These are phyloP conservation scores for Taphrina pruni DNA, from an alignment of 1,139 yeast species.

Conservation along the genomic window DNA sequence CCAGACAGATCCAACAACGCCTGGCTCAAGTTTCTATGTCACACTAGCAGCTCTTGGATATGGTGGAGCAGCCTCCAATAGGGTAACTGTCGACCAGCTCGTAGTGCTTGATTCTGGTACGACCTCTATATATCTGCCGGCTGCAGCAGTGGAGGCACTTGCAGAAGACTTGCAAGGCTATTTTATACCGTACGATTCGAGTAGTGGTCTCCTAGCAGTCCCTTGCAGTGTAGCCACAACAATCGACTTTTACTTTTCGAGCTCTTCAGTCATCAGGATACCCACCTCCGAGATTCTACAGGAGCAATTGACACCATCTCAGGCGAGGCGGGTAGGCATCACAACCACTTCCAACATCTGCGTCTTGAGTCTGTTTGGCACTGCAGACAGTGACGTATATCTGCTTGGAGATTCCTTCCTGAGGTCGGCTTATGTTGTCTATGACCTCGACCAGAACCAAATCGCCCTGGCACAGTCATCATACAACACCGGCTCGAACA, in stretches of 20 bases:
- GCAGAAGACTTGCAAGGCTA: slow-evolving; percentile 54
- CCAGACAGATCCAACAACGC: slow-evolving; percentile 42
- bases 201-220: slow-evolving; percentile 47
- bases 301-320: slow-evolving; percentile 32
- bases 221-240: slow-evolving; percentile 45
- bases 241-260: slow-evolving; percentile 54
- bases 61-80: slow-evolving; percentile 39
- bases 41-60: slow-evolving; percentile 42
- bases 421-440: slow-evolving; percentile 76
- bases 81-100: slow-evolving; percentile 46
- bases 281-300: slow-evolving; percentile 48
- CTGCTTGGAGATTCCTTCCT: slow-evolving; percentile 77
- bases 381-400: slow-evolving; percentile 39
- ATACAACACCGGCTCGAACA: slow-evolving; percentile 34
- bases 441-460: slow-evolving; percentile 69
- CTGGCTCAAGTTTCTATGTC: slow-evolving; percentile 40
- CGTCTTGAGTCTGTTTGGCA: slow-evolving; percentile 39
- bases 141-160: slow-evolving; percentile 52
- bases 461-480: slow-evolving; percentile 71
- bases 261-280: slow-evolving; percentile 55
- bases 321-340: slow-evolving; percentile 41
- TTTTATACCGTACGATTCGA: slow-evolving; percentile 49
- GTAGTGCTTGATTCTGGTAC: slow-evolving; percentile 71
- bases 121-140: slow-evolving; percentile 62
- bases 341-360: slow-evolving; percentile 42